Evolutionary conservation across 768 basidiomycete species (phyloP).

Genomic region (Leccinum barrowsii): DNA sequence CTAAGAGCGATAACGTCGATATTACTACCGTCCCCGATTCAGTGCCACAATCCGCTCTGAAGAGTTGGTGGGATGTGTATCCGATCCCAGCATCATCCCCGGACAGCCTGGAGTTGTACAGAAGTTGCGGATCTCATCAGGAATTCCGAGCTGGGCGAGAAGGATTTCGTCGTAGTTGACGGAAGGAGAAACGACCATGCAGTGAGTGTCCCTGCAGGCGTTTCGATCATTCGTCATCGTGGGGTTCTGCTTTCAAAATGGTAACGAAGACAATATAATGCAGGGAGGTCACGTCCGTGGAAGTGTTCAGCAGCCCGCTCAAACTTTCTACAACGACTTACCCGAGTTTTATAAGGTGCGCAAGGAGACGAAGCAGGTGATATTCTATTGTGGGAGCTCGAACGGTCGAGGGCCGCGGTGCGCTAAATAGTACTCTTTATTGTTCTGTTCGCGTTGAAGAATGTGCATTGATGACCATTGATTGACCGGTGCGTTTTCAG

Average conservation of each 20-base stretch:
- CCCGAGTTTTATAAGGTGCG: constrained; percentile 40
- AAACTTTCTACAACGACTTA: constrained; percentile 48
- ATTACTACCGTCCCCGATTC: background rate
- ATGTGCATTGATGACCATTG: background rate
- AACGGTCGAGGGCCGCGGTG: constrained; percentile 50
- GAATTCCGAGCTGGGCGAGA: constrained; percentile 6
- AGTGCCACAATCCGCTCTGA: constrained; percentile 24
- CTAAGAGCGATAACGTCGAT: constrained; percentile 27
- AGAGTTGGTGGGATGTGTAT: constrained; percentile 54
- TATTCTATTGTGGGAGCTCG: constrained; percentile 55
- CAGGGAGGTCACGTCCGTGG: constrained; percentile 56
- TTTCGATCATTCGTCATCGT: background rate
- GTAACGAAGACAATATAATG: background rate
- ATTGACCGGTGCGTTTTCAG: constrained; percentile 22
- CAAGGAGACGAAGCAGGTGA: constrained; percentile 37
- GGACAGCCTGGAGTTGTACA: constrained; percentile 28
- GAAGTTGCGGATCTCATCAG: constrained; percentile 36
- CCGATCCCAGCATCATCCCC: constrained; percentile 36
- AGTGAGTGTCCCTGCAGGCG: constrained; percentile 29
- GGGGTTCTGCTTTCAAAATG: background rate
- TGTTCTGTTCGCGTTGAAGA: constrained; percentile 6
- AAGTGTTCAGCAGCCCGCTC: constrained; percentile 46
- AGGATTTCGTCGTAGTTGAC: constrained; percentile 44
- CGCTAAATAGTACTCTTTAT: constrained; percentile 47
- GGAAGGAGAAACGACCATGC: constrained; percentile 46